Conservation (phyloP, 1,139 yeast genomes). For the Taiozyma onychis region DNA sequence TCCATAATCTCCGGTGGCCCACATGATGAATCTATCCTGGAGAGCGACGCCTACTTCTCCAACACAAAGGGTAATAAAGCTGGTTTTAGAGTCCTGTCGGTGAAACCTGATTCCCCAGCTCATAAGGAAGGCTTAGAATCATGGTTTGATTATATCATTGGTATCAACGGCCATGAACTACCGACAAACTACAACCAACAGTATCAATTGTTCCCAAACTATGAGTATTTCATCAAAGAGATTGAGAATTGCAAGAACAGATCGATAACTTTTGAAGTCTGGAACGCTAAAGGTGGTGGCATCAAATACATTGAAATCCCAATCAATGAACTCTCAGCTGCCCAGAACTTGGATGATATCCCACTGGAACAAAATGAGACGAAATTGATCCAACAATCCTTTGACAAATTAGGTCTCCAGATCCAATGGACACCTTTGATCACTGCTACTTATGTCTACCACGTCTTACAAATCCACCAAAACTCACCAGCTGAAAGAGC, state of each 20-base stretch:
- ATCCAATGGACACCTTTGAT: constrained; percentile 74
- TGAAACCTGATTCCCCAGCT: constrained; percentile 38
- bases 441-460: constrained; percentile 84
- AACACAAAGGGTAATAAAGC: constrained; percentile 34
- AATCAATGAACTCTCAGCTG: constrained; percentile 25
- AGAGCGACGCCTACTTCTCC: constrained; percentile 49
- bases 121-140: constrained; percentile 58
- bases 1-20: constrained; percentile 28
- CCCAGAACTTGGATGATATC: constrained; percentile 28
- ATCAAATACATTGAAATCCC: constrained; percentile 47
- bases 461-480: constrained; percentile 66
- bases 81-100: constrained; percentile 54
- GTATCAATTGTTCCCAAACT: constrained; percentile 33
- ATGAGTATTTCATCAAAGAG: constrained; percentile 24
- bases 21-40: constrained; percentile 22
- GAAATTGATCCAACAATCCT: constrained; percentile 15
- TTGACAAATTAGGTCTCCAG: constrained; percentile 52
- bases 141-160: constrained; percentile 81
- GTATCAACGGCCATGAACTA: constrained; percentile 69
- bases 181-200: constrained; percentile 40
- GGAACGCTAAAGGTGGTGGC: constrained; percentile 88
- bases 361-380: constrained; percentile 11
- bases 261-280: constrained; percentile 55
- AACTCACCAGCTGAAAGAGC: constrained; percentile 84
- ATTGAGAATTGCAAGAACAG: constrained; percentile 29